These are phyloP conservation scores for Vigna unguiculata DNA, from an alignment of 306 rosid species.

Conservation along the genomic window DNA sequence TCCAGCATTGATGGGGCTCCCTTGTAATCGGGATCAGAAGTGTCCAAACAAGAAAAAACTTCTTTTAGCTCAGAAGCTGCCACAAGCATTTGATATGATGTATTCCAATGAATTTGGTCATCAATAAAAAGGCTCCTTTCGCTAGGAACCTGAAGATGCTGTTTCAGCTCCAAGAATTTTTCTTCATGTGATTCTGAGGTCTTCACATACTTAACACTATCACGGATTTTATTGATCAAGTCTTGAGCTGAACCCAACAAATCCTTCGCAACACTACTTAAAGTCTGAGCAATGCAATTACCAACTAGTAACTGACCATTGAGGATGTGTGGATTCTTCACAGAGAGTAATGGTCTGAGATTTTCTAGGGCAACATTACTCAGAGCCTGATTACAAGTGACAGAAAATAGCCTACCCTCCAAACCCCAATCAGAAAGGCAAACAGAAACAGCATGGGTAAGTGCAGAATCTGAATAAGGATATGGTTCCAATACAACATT, in stretches of 20 bases:
- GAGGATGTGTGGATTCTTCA: constrained; percentile 82
- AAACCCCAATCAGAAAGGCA: constrained; percentile 93
- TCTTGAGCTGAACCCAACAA: constrained; percentile 61
- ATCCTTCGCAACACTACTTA: constrained; percentile 74
- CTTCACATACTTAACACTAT: constrained; percentile 87
- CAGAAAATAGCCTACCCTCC: constrained; percentile 80
- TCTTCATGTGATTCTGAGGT: constrained; percentile 89
- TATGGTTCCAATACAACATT: constrained; percentile 97
- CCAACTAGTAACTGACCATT: constrained; percentile 82
- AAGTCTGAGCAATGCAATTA: constrained; percentile 79
- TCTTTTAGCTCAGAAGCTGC: constrained; percentile 83
- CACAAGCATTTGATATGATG: constrained; percentile 91
- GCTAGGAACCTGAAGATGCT: constrained; percentile 90
- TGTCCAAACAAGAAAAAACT: constrained; percentile 86
- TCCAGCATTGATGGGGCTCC: constrained; percentile 81
- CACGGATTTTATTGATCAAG: constrained; percentile 68
- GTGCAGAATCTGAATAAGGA: constrained; percentile 79
- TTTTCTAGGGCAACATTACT: constrained; percentile 66
- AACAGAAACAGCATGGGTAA: constrained; percentile 85
- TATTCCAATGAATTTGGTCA: constrained; percentile 82
- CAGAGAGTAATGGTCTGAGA: constrained; percentile 77
- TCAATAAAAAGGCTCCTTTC: constrained; percentile 77
- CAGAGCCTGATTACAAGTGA: constrained; percentile 61
- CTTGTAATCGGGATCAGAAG: constrained; percentile 85
- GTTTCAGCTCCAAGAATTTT: constrained; percentile 77